These are phyloP conservation scores for Alternaria incomplexa DNA, from an alignment of 2,329 filamentous ascomycete genomes.

Conservation along the genomic window DNA sequence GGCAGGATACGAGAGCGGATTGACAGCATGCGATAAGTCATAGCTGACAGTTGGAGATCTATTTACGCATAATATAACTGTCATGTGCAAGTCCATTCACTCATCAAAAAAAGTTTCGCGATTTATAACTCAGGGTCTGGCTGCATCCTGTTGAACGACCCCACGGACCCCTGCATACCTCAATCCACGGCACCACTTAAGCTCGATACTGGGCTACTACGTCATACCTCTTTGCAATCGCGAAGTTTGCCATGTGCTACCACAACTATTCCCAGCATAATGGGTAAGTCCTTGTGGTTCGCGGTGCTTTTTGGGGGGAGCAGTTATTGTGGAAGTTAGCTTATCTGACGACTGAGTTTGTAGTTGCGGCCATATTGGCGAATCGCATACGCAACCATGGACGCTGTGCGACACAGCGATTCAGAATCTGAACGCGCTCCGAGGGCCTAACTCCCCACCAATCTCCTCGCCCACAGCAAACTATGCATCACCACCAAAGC, in stretches of 20 bases:
- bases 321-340: not conserved
- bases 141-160: slow-evolving; percentile 3
- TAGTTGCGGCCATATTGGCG: slow-evolving; percentile 42
- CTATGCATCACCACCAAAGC: slow-evolving; percentile 23
- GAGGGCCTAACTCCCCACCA: slow-evolving; percentile 38
- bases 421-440: slow-evolving; percentile 26
- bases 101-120: not conserved
- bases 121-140: slow-evolving; percentile 7
- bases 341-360: not conserved
- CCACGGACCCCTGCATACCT: slow-evolving; percentile 7
- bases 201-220: slow-evolving; percentile 7
- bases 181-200: slow-evolving; percentile 1
- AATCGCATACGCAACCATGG: slow-evolving; percentile 32
- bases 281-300: slow-evolving; percentile 4
- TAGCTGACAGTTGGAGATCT: not conserved
- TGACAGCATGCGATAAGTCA: not conserved
- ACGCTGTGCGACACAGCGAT: slow-evolving; percentile 37
- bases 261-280: slow-evolving; percentile 44
- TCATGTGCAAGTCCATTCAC: slow-evolving; percentile 7
- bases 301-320: not conserved
- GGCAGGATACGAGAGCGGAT: not conserved
- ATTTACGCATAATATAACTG: not conserved
- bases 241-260: slow-evolving; percentile 30
- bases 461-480: slow-evolving; percentile 21
- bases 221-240: slow-evolving; percentile 7